phyloP scores from a whole-genome alignment of 257 asterid genomes.

The Lavandula angustifolia region DNA sequence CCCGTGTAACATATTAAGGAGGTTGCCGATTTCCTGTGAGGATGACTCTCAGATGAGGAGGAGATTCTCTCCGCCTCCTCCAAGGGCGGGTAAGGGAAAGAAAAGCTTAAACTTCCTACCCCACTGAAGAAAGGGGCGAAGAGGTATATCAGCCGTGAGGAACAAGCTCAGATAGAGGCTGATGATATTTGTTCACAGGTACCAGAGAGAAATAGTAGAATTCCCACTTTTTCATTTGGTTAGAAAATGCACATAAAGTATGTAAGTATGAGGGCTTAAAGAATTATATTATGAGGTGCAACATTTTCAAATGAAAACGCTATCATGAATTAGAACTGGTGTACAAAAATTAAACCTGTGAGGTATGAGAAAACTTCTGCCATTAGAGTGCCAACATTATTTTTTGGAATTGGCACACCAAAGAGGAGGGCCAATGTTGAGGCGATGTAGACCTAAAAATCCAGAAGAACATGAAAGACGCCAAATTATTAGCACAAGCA shows the following conservation, averaged over 20 bases:
- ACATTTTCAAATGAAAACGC: slow-evolving; percentile 9
- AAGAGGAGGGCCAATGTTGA: slow-evolving; percentile 85
- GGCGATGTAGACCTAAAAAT: slow-evolving; percentile 79
- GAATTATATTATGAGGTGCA: slow-evolving; percentile 19
- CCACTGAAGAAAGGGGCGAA: too few species aligned
- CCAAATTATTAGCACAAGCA: slow-evolving; percentile 21
- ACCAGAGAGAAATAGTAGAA: slow-evolving; percentile 1
- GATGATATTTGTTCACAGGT: slow-evolving; percentile 5
- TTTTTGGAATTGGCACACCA: slow-evolving; percentile 88
- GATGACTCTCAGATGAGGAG: too few species aligned
- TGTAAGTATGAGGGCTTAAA: background rate
- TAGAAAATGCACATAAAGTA: background rate
- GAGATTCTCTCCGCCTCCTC: too few species aligned
- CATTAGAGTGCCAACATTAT: slow-evolving; percentile 79
- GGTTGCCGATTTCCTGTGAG: too few species aligned
- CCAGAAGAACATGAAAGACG: slow-evolving; percentile 31
- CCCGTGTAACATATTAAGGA: too few species aligned
- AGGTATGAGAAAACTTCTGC: slow-evolving; percentile 58
- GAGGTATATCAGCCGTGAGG: too few species aligned
- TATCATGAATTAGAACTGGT: slow-evolving; percentile 17
- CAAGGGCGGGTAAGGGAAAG: too few species aligned
- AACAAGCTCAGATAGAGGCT: too few species aligned
- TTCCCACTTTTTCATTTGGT: slow-evolving; percentile 3
- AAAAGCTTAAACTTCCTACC: too few species aligned
- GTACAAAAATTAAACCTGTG: slow-evolving; percentile 49